Base-by-base conservation (phyloP, 192 early-diverging fungal genomes). In the Mortierella hygrophila region DNA sequence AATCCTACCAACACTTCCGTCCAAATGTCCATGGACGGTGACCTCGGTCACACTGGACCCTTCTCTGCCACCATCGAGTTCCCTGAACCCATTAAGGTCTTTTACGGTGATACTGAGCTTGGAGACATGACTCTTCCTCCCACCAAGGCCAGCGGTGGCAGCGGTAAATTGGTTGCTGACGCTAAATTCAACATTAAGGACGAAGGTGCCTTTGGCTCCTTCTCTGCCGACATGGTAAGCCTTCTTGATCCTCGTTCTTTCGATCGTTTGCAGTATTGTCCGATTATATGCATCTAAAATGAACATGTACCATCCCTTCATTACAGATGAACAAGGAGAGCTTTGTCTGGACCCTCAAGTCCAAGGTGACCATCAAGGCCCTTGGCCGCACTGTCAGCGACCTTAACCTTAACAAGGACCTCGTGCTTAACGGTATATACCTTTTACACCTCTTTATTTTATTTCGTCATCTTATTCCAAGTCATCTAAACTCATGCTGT, bases 1-100 rank as follows among this genome's bases (percentile, higher is more conserved):
- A 77, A 82, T 15, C 75, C 84, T 32, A 73, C 70, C 15, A 87
- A 93, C 47, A 80, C 60, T 29, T 77, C 75, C 13, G 82, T 92
- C 38, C 68, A 78, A 26, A 90, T 88, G 87, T 32, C 57, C 38
- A 90, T 91, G 87, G 71, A 80, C 35, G 87, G 88, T 52, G 46
- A 47, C 13, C 69, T 92, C 26, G 74, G 74, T 10, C 85, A 91
- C 40, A 91, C 90, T 55, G 92, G 92, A 68, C 90, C 91, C 26
- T 92, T 93, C 82, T 46, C 81, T 29, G 91, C 91, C 9, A 89
- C 77, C 37, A 89, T 93, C 63, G 60, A 71, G 54, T 93, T 93
- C 80, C 65, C 77, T 6, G 87, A 89, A 49, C 88, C 87, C 42
- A 81, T 91, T 47, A 16, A 80, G 7, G 85, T 92, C 37, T 80